A percentile compares a stretch with the other conserved stretches of the same genome.
phyloP scores from a whole-genome alignment of 2,329 filamentous ascomycete species.

The Aspergillus uvarum region DNA sequence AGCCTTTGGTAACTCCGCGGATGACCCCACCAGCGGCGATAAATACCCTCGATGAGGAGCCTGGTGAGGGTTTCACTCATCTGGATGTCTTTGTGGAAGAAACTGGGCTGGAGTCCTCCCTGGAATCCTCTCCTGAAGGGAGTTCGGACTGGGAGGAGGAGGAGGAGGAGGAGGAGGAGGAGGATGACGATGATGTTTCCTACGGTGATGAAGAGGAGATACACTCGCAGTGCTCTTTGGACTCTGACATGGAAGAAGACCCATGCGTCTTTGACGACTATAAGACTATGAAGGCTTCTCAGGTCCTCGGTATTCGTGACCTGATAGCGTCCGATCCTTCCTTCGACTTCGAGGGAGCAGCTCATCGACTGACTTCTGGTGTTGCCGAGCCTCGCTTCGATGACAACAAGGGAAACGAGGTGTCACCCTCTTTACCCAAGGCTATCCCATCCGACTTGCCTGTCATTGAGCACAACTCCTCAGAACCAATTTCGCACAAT shows the following conservation, averaged over 20 bases:
- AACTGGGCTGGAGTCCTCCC: slow-evolving; percentile 6
- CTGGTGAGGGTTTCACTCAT: slow-evolving; percentile 3
- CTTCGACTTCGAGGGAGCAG: neutral
- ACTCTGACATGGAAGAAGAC: slow-evolving; percentile 11
- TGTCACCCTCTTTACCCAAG: neutral
- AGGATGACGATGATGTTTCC: no score
- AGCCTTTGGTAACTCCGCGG: slow-evolving; percentile 23
- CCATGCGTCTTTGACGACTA: slow-evolving; percentile 9
- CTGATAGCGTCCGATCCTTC: neutral
- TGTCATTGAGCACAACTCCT: neutral
- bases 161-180: slow-evolving; percentile 1
- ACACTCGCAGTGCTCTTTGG: slow-evolving; percentile 3
- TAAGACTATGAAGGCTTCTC: slow-evolving; percentile 1
- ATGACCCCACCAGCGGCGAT: slow-evolving; percentile 22
- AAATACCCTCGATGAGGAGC: neutral
- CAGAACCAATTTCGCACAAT: neutral
- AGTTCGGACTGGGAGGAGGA: slow-evolving; percentile 9
- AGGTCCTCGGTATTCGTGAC: neutral
- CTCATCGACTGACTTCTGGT: neutral
- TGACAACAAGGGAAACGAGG: no score
- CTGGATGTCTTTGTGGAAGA: slow-evolving; percentile 5
- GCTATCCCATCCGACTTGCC: neutral
- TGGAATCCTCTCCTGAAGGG: slow-evolving; percentile 6
- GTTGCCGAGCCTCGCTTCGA: neutral
- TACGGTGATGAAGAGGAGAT: slow-evolving; percentile 12